Base-by-base conservation (phyloP, 108 stramenopile genomes). In the Stephanodiscus triporus region DNA sequence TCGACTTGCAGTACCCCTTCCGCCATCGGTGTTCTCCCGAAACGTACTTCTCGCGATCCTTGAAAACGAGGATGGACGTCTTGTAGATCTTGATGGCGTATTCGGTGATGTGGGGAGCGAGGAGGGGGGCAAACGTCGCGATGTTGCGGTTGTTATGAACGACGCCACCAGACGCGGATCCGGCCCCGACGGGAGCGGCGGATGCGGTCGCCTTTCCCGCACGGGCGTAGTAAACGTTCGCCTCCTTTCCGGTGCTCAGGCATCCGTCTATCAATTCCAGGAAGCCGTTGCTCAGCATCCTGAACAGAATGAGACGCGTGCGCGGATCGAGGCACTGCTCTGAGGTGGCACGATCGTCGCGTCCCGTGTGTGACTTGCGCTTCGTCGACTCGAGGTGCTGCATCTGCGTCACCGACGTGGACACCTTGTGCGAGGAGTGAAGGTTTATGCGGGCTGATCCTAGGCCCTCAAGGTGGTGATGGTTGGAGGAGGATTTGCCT, bases 51-150 rank as follows among this genome's bases (percentile, higher is more conserved):
- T 98, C 97, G 7, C 99, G 85, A 85, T 99, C 99, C 68, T 97
- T 98, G 83, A 99, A 99, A 2, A 99, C 98, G 26, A 99, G 81
- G 66, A 99, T 99, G 55, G 92, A 94, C 6, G 99, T 99, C 43
- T 99, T 99, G 92, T 95, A 99, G 45, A 99, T 92, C 83, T 99
- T 99, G 68, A 99, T 92, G 9, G 99, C 99, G 77, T 87, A 96
- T 72, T 97, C 98, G 27, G 83, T 67, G 53, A 92, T 70, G 71
- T 76, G 27, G 16, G 68, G 60, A 4, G 78, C 65, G 2, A 81
- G 40, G n/a, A 72, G 34, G 32, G 75, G 70, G 37, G 75, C 75
- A 66, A 77, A 81, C 13, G 76, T 80, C 14, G 54, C 75, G 68
- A 70, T 66, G 36, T 65, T 55, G 50, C 42, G 40, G 56, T 48